Evolutionary conservation across 495 filamentous ascomycete species (phyloP), one percentile per base, ranked within the genome.

Genomic region (Penicillium lagena): DNA sequence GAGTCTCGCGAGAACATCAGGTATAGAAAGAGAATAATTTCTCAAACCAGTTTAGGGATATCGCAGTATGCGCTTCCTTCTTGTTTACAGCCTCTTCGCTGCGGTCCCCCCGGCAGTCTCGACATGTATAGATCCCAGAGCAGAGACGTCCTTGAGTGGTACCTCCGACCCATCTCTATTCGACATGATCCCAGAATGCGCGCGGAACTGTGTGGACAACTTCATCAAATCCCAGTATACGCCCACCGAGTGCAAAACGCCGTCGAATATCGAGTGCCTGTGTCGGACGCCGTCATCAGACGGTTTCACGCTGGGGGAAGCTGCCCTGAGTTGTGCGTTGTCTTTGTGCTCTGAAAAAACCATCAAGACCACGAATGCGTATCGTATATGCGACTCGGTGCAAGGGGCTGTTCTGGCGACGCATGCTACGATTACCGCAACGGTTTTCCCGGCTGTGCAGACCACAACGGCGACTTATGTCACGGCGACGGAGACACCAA

Each of bases 291-390:
- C 68, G 37, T 83, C 77, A n/a, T 58, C 52, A 9, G 75, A 73
- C 44, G 82, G 81, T 29, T 82, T 82, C 45, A 87, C 85, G 1
- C 43, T 90, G 38, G 85, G 84, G 9, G 85, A 88, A 60, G 82
- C 72, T 7, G 81, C 77, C 8, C 56, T 86, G 43, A 73, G 76
- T 46, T 90, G 86, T 56, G 71, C 81, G 10, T 59, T 74, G 37
- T 72, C 75, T 1, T 39, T 49, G 15, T 79, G 76, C 39, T 45
- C 64, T 13, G 37, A 59, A 12, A 43, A 56, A 2, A 49, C 57
- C 7, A 43, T 53, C 5, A 41, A 56, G 11, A 53, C 37, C 9
- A 52, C 56, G 7, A 67, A 64, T 33, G 78, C 73, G 12, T 81
- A 79, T 52, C 58, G 64, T 39, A 81, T 87, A 59, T 88, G 84